Evolutionary conservation across 768 basidiomycete species (phyloP), one percentile per base, ranked within the genome.

Genomic region (Lactarius hatsudake): DNA sequence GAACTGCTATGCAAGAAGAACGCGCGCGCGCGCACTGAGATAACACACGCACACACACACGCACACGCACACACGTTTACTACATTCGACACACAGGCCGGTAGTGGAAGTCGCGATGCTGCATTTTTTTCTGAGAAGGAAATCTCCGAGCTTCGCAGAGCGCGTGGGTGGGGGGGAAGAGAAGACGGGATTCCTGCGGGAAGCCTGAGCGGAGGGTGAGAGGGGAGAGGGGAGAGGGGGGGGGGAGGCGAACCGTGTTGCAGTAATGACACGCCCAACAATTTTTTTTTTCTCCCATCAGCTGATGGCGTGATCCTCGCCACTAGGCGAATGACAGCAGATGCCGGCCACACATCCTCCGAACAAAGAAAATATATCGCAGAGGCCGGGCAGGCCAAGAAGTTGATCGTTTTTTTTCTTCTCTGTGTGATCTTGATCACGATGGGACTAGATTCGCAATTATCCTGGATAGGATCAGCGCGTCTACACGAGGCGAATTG

Each of bases 381-480:
- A 60, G 58, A n/a, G 32, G 38, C 30, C 23, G 6, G 32, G 28
- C 17, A 53, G 36, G 28, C 30, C 23, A 26, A 28, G 40, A 28
- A 53, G 55, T 63, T 54, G 38, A 65, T 38, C 36, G 36, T 59
- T 36, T 13, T n/a, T 45, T 54, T 54, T 17, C 48, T 51, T 51
- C 48, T 51, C 4, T 51, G 23, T 51, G 48, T 28, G 36, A 57
- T 66, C 48, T 43, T 63, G 65, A 55, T 61, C 65, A 43, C 17
- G 54, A 65, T 66, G 43, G 48, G 30, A 34, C 15, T n/a, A 3
- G 66, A 67, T 67, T 67, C 66, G 62, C 66, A 63, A 55, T 13
- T 63, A 58, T 67, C 66, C 62, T 28, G 40, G 38, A 53, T 59
- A 62, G 62, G 66, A 67, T 67, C 66, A 36, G 51, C 62, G 56